Percentiles rank a stretch among this genome's conserved stretches.
These are phyloP conservation scores for Phytophthora palmivora DNA, from an alignment of 352 stramenopile species.

Conservation along the genomic window DNA sequence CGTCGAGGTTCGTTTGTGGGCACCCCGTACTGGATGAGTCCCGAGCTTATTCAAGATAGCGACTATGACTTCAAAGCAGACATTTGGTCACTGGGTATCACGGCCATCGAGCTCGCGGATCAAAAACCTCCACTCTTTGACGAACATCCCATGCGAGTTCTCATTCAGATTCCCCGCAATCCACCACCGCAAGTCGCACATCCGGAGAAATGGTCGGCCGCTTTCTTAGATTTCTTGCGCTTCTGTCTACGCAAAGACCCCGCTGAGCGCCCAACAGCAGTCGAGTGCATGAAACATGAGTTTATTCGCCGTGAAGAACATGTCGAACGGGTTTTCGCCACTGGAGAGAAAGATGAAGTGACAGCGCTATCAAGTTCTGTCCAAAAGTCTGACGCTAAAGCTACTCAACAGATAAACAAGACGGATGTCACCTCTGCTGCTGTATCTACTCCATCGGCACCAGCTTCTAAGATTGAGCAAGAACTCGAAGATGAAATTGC, in stretches of 20 bases:
- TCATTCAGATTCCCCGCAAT: conserved; percentile 84
- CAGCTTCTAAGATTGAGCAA: conserved; percentile 25
- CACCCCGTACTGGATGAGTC: conserved; percentile 96
- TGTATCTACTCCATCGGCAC: conserved; percentile 5
- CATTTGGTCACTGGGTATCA: conserved; percentile 92
- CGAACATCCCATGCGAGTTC: conserved; percentile 89
- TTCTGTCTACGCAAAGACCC: conserved; percentile 84
- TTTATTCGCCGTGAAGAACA: conserved; percentile 75
- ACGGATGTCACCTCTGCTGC: neutral
- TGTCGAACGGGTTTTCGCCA: conserved; percentile 47
- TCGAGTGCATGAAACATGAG: conserved; percentile 91
- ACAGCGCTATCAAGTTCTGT: neutral
- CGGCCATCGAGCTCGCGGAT: conserved; percentile 92
- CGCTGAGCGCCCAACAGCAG: conserved; percentile 75
- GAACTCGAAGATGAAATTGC: conserved; percentile 42
- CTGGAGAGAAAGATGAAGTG: conserved; percentile 14
- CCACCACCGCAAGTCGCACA: conserved; percentile 79
- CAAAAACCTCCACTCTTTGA: conserved; percentile 91
- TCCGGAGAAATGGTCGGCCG: conserved; percentile 70
- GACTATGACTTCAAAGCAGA: conserved; percentile 94
- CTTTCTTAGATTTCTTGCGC: conserved; percentile 88
- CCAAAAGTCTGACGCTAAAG: no score
- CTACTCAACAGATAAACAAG: neutral
- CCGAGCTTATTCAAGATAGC: conserved; percentile 93
- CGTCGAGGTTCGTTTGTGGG: conserved; percentile 85